Evolutionary conservation across 495 filamentous ascomycete species (phyloP), one percentile per base, ranked within the genome.

Genomic region (Aspergillus asperescens): DNA sequence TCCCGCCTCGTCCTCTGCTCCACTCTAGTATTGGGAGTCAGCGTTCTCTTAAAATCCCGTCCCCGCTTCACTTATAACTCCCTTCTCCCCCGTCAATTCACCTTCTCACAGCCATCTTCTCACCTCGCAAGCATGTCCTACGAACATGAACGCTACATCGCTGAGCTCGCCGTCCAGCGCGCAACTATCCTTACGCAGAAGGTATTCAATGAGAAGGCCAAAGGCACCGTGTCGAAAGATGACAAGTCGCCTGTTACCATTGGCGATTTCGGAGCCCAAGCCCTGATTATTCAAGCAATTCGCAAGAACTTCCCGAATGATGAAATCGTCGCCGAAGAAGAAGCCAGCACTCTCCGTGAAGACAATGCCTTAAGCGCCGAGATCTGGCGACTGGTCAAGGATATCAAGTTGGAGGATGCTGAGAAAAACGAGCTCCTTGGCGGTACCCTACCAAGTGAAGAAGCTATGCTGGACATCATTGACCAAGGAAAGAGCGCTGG

Each of bases 211-310:
- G 84, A 89, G 50, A 88, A 86, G 64, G 84, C 89, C 58, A 97
- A 97, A 73, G 90, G 91, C 52, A 95, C 93, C 48, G 77, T 94
- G 28, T 88, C 85, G 60, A 99, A 97, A 76, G 85, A 87, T 66
- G 94, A 98, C 74, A 85, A 84, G 57, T 97, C 94, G 20, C 93
- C 94, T 54, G 93, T 98, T 57, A 98, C 93, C 25, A 90, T 97
- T 57, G 93, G 90, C 65, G 93, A 98, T 73, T 96, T 95, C 63
- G 94, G 94, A 59, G 93, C 94, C 48, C 93, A 98, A 73, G 94
- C 94, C 31, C 78, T 97, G 55, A 94, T 97, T 64, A 95, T 97
- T 60, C 78, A 83, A 50, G 90, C 93, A 41, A 82, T 98, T 53
- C 82, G 84, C 71, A 79, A 85, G 68, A 88, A 87, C 66, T 97